phyloP scores from a whole-genome alignment of 805 yeast genomes.

The Blastobotrys muscicola region DNA sequence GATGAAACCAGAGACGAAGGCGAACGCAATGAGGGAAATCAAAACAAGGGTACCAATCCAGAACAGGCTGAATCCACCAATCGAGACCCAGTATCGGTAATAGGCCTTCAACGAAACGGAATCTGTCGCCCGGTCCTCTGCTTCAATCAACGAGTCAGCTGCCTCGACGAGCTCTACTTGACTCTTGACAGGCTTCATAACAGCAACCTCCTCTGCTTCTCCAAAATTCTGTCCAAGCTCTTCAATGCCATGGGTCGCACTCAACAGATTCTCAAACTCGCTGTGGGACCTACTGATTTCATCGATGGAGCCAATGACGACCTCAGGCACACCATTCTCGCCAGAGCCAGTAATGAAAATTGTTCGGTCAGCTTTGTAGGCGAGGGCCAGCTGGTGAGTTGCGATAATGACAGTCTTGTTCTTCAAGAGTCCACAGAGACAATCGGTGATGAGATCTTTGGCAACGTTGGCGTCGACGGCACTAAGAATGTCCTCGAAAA shows the following conservation, averaged over 20 bases:
- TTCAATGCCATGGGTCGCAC: constrained; percentile 14
- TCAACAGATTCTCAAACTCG: constrained; percentile 38
- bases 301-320: constrained; percentile 51
- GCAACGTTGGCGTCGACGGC: constrained; percentile 89
- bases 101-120: constrained; percentile 34
- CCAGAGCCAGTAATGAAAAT: constrained; percentile 58
- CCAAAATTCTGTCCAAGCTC: constrained; percentile 22
- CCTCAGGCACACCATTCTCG: constrained; percentile 14
- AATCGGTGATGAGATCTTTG: constrained; percentile 58
- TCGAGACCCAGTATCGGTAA: constrained; percentile 39
- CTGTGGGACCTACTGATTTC: constrained; percentile 39
- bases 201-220: constrained; percentile 9
- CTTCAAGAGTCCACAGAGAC: constrained; percentile 50
- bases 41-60: constrained; percentile 41
- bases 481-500: constrained; percentile 74
- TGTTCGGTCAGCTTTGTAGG: constrained; percentile 59
- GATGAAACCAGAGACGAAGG: constrained; percentile 3
- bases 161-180: constrained; percentile 13
- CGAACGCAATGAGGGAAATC: constrained; percentile 30
- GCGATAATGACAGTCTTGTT: constrained; percentile 64
- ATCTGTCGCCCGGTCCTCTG: constrained; percentile 9
- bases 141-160: constrained; percentile 10
- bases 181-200: constrained; percentile 15
- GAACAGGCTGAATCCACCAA: constrained; percentile 33
- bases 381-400: constrained; percentile 71